These are phyloP conservation scores for Phialophora chinensis DNA, from an alignment of 2,329 filamentous ascomycete genomes.

Conservation along the genomic window DNA sequence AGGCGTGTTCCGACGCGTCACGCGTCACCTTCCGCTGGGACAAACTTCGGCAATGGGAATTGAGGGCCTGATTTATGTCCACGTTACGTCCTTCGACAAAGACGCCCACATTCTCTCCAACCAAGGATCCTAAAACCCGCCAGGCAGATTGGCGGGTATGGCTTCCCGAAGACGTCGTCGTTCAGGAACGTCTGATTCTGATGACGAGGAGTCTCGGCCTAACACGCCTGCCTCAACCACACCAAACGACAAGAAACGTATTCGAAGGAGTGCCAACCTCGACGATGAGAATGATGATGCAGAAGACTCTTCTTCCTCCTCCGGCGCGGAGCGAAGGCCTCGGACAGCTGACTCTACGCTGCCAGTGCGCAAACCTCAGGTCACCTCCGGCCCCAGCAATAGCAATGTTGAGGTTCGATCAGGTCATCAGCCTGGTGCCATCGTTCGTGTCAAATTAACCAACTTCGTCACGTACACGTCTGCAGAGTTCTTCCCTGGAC, in stretches of 20 bases:
- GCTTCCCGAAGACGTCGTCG: conserved; percentile 30
- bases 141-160: conserved; percentile 19
- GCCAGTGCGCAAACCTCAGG: conserved; percentile 2
- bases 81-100: background rate
- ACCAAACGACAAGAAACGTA: conserved; percentile 38
- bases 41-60: background rate
- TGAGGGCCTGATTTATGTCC: background rate
- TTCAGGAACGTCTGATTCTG: conserved; percentile 33
- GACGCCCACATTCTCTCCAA: background rate
- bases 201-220: conserved; percentile 36
- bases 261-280: conserved; percentile 25
- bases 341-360: background rate
- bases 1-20: background rate
- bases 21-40: background rate
- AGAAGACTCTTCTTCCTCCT: conserved; percentile 2
- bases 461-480: conserved; percentile 96
- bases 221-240: conserved; percentile 38
- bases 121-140: background rate
- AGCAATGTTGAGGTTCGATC: background rate
- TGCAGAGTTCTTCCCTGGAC: conserved; percentile 88
- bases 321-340: background rate
- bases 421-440: conserved; percentile 73
- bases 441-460: conserved; percentile 81
- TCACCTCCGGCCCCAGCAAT: background rate
- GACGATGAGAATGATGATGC: conserved; percentile 32